These are phyloP conservation scores for Vigna nakashimae DNA, from an alignment of 306 rosid genomes.

Conservation along the genomic window DNA sequence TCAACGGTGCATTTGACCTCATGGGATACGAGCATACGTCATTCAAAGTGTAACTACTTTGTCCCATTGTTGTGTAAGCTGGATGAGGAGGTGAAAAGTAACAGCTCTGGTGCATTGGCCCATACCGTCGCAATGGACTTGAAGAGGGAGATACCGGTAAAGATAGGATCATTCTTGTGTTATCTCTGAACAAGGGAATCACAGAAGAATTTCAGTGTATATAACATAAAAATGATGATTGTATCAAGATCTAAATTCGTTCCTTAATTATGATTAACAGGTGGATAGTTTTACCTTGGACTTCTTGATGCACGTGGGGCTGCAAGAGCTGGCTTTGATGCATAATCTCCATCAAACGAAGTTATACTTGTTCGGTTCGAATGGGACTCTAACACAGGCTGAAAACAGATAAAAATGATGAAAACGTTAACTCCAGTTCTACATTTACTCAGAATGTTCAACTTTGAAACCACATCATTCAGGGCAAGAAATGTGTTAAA, in stretches of 20 bases:
- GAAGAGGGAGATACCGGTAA: constrained; percentile 94
- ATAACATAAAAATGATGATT: neutral
- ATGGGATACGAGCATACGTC: constrained; percentile 56
- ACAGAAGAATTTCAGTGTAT: constrained; percentile 26
- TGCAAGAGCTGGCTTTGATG: constrained; percentile 47
- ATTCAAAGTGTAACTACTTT: constrained; percentile 56
- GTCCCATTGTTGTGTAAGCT: constrained; percentile 59
- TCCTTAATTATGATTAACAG: constrained; percentile 21
- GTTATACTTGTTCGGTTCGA: constrained; percentile 51
- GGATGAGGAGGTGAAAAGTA: constrained; percentile 90
- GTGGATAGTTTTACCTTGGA: constrained; percentile 51
- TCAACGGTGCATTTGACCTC: constrained; percentile 60
- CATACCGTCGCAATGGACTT: constrained; percentile 82
- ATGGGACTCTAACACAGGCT: constrained; percentile 55
- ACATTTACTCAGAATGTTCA: constrained; percentile 26
- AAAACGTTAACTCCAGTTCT: constrained; percentile 42
- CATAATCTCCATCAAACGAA: constrained; percentile 53
- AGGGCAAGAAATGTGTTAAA: constrained; percentile 13
- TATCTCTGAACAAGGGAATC: constrained; percentile 65
- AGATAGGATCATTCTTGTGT: constrained; percentile 70
- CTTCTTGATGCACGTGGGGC: constrained; percentile 50
- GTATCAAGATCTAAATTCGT: constrained; percentile 18
- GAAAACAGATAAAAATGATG: constrained; percentile 26
- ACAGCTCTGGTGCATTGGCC: constrained; percentile 60
- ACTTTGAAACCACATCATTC: constrained; percentile 33